Evolutionary conservation across 129 eudicot species (phyloP).

Genomic region (Saussurea involucrata): DNA sequence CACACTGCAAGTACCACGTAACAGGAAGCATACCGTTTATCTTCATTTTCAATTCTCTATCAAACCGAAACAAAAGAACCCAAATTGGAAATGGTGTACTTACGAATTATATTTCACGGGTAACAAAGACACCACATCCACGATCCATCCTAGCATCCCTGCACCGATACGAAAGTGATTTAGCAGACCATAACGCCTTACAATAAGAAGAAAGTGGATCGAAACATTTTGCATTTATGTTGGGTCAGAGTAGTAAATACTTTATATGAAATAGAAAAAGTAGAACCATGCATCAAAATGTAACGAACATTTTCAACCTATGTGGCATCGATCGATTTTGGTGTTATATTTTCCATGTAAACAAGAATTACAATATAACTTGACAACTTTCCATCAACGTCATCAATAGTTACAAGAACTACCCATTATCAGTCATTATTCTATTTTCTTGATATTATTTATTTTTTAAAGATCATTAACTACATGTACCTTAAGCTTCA

Average conservation of each 20-base stretch:
- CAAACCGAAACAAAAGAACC: not conserved
- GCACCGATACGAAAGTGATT: not conserved
- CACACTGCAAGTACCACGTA: not conserved
- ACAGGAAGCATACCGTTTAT: not conserved
- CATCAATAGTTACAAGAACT: not conserved
- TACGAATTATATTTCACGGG: not conserved
- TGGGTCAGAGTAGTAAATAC: too few species aligned
- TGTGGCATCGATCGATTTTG: not conserved
- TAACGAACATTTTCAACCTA: not conserved
- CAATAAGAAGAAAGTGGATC: not conserved
- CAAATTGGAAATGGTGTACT: not conserved
- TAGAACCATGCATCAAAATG: too few species aligned
- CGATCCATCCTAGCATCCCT: not conserved
- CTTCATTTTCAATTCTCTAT: not conserved
- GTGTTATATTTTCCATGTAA: not conserved
- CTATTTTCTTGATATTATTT: not conserved
- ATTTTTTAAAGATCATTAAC: not conserved
- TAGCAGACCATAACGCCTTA: not conserved
- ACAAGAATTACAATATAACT: not conserved
- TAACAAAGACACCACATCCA: not conserved
- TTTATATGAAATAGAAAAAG: too few species aligned
- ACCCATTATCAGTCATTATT: not conserved
- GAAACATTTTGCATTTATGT: not conserved
- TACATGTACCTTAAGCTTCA: slow-evolving; percentile 8
- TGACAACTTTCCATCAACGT: not conserved